Conservation (phyloP, 2,329 filamentous ascomycete species). For the Alternaria gaisen region DNA sequence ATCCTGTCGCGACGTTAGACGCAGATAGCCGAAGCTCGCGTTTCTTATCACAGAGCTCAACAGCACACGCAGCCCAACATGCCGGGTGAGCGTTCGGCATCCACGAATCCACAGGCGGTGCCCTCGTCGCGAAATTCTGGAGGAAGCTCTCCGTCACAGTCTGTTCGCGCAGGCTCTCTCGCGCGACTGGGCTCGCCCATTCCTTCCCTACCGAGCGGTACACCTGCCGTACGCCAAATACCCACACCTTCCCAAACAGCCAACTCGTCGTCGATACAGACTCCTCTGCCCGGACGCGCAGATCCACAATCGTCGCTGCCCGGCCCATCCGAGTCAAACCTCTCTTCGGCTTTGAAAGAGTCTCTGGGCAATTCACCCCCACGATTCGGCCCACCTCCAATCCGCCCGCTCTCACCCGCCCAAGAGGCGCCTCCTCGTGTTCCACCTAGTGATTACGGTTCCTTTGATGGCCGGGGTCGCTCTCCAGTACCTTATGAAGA, state of each 20-base stretch:
- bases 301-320: conserved; percentile 66
- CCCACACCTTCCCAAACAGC: conserved; percentile 59
- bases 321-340: conserved; percentile 84
- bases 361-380: conserved; percentile 75
- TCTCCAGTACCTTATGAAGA: conserved; percentile 78
- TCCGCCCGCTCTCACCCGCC: conserved; percentile 66
- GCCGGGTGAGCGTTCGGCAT: conserved; percentile 30
- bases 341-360: conserved; percentile 85
- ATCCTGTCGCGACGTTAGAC: conserved; percentile 30
- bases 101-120: conserved; percentile 38
- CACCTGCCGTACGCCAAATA: conserved; percentile 61
- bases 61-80: conserved; percentile 24
- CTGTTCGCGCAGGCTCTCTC: conserved; percentile 62
- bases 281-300: conserved; percentile 71
- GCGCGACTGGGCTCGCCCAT: conserved; percentile 65
- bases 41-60: conserved; percentile 11
- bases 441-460: conserved; percentile 81
- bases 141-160: conserved; percentile 49
- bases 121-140: conserved; percentile 37
- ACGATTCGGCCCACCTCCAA: conserved; percentile 67
- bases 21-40: conserved; percentile 30
- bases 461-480: conserved; percentile 73
- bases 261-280: conserved; percentile 54
- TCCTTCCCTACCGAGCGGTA: conserved; percentile 55
- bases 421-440: conserved; percentile 57